Evolutionary conservation across 1,139 yeast species (phyloP), one percentile per base, ranked within the genome.

Genomic region (Yamadazyma sp.): DNA sequence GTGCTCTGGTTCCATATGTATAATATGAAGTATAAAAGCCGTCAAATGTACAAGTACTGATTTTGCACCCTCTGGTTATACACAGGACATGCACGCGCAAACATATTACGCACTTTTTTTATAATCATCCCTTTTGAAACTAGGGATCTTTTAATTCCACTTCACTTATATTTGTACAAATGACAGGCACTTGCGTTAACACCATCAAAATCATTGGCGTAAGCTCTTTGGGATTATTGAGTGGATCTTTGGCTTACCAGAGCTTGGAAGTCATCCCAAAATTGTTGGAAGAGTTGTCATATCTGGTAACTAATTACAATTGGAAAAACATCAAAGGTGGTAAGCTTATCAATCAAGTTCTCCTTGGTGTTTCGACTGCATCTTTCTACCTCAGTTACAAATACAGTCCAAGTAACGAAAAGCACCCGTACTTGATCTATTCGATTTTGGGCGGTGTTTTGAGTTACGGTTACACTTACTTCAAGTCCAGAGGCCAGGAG

Each of bases 391-490:
- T 68, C 48, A 79, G 78, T 11, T 78, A 62, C 50, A 54, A 52
- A 22, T 58, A 60, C 43, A 66, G 81, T 9, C 65, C 76, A 9
- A 46, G 58, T 6, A 54, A 62, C 38, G 81, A 69, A 32, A 71
- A 71, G 50, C 83, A 78, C 56, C 83, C 83, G 6, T 78, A 77
- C 51, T 69, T 78, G 51, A 51, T 78, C 27, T 78, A 78, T 51
- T 65, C 81, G n/a, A 74, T 79, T n/a, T 39, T 75, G 17, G 75
- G 78, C 14, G 71, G 73, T 26, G 77, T 79, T 5, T 36, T 62
- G 24, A 60, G 70, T 7, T 46, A 64, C 27, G 50, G 54, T 2
- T 56, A 58, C 38, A 56, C 65, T 42, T 54, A 55, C 34, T 61
- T 51, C 38, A 47, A 49, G 12, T 42, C 53, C 10, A 53, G 41